Conservation (phyloP, 495 filamentous ascomycete genomes). For the Copromyces sp. region DNA sequence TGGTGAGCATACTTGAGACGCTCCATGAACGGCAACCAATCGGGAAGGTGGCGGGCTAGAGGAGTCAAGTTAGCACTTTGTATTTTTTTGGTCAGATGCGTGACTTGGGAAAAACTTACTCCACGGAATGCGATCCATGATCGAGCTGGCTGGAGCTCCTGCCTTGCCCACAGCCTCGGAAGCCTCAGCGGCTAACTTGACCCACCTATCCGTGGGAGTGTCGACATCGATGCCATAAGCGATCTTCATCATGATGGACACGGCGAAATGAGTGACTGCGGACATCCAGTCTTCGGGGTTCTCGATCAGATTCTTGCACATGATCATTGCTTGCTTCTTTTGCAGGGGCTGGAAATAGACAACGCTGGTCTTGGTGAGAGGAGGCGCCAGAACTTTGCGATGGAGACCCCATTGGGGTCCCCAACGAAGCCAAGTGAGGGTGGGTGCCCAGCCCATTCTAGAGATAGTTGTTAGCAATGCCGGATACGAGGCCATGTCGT, state of each 20-base stretch:
- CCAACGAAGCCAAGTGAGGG: constrained; percentile 39
- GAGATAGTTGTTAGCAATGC: neutral
- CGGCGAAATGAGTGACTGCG: constrained; percentile 17
- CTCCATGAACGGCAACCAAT: constrained; percentile 33
- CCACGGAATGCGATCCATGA: constrained; percentile 36
- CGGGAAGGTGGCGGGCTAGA: constrained; percentile 28
- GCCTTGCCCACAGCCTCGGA: constrained; percentile 32
- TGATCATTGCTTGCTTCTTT: constrained; percentile 23
- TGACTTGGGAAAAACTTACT: constrained; percentile 11
- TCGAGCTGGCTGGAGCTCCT: constrained; percentile 33
- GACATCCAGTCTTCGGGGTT: constrained; percentile 16
- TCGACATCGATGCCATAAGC: constrained; percentile 36
- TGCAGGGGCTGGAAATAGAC: constrained; percentile 23
- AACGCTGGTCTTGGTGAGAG: constrained; percentile 28
- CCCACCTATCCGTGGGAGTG: constrained; percentile 28
- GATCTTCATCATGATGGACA: constrained; percentile 27
- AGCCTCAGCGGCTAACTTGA: constrained; percentile 35
- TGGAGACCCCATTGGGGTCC: constrained; percentile 36
- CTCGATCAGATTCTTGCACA: constrained; percentile 18
- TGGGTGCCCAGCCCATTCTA: constrained; percentile 37
- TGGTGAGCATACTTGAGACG: constrained; percentile 26
- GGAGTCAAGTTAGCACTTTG: neutral
- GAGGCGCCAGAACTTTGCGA: constrained; percentile 31
- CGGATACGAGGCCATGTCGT: neutral
- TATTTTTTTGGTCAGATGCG: neutral